A percentile compares a stretch with the other conserved stretches of the same genome.
phyloP scores from a whole-genome alignment of 2,329 filamentous ascomycete genomes.

The Atkinsonella texensis region DNA sequence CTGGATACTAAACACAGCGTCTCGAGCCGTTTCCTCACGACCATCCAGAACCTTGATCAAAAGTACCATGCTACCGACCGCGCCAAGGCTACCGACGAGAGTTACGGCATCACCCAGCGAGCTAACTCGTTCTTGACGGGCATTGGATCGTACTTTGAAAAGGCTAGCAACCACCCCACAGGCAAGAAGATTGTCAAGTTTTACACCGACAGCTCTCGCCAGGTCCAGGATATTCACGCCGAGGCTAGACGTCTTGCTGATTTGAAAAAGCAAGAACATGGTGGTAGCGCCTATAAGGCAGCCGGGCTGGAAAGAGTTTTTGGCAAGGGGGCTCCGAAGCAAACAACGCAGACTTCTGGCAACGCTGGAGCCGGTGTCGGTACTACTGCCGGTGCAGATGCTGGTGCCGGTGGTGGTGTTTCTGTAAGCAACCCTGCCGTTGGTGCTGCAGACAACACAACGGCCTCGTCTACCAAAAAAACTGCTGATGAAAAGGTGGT shows the following conservation, averaged over 20 bases:
- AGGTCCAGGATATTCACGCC: constrained; percentile 85
- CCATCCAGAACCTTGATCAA: constrained; percentile 64
- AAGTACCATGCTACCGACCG: constrained; percentile 84
- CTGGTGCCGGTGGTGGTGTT: neutral
- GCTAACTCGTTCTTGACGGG: constrained; percentile 54
- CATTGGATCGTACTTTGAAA: constrained; percentile 84
- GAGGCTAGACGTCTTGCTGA: constrained; percentile 84
- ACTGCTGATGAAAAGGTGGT: constrained; percentile 15
- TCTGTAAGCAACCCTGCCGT: neutral
- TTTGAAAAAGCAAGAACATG: constrained; percentile 60
- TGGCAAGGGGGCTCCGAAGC: constrained; percentile 36
- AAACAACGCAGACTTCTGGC: constrained; percentile 15
- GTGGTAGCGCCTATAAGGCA: constrained; percentile 47
- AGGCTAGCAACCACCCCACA: constrained; percentile 75
- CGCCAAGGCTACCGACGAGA: constrained; percentile 71
- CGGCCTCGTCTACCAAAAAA: constrained; percentile 12
- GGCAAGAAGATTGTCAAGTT: constrained; percentile 81
- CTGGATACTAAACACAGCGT: constrained; percentile 87
- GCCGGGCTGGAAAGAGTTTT: constrained; percentile 45
- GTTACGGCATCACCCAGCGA: constrained; percentile 68
- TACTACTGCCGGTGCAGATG: constrained; percentile 1
- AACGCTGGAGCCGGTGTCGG: constrained; percentile 4
- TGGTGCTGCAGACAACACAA: constrained; percentile 5
- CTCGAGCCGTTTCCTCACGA: constrained; percentile 63
- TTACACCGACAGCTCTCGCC: constrained; percentile 73